A percentile compares a stretch with the other conserved stretches of the same genome.
Conservation (phyloP, 2,329 filamentous ascomycete genomes). For the Penicillium sp. region DNA sequence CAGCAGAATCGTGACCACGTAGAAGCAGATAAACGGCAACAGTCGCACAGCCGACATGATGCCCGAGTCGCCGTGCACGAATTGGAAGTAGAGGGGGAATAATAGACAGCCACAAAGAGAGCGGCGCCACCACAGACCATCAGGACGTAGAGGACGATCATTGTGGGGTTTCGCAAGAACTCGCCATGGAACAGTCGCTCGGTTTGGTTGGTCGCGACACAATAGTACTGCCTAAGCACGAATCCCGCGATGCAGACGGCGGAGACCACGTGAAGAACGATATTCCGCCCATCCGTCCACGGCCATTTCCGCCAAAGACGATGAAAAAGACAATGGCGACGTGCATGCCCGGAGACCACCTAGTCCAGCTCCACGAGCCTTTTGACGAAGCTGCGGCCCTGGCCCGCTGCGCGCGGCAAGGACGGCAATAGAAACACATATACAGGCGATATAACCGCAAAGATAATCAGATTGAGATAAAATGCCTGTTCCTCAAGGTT, state of each 20-base stretch:
- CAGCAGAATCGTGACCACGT: conserved; percentile 21
- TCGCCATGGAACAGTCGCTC: conserved; percentile 51
- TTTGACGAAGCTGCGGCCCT: conserved; percentile 9
- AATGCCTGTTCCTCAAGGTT: conserved; percentile 32
- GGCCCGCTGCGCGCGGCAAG: conserved; percentile 20
- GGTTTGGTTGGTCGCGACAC: conserved; percentile 46
- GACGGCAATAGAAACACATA: conserved; percentile 44
- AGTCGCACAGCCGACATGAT: conserved; percentile 32
- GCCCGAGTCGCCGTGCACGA: conserved; percentile 44
- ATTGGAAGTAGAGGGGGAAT: conserved; percentile 57
- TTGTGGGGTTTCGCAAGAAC: conserved; percentile 40
- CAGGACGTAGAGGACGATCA: conserved; percentile 46
- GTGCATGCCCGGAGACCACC: conserved; percentile 24
- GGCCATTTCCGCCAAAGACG: conserved; percentile 38
- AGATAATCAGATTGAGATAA: conserved; percentile 55
- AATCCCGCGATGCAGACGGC: conserved; percentile 41
- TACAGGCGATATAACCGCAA: conserved; percentile 43
- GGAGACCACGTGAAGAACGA: conserved; percentile 47
- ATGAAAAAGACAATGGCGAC: conserved; percentile 10
- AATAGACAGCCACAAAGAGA: conserved; percentile 48
- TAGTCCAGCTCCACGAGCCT: conserved; percentile 34
- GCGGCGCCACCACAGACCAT: conserved; percentile 38
- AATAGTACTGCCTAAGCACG: conserved; percentile 44
- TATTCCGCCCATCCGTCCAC: conserved; percentile 41
- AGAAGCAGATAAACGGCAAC: conserved; percentile 31